phyloP scores from a whole-genome alignment of 1,284 basidiomycete genomes.

The Lentinus polychrous region DNA sequence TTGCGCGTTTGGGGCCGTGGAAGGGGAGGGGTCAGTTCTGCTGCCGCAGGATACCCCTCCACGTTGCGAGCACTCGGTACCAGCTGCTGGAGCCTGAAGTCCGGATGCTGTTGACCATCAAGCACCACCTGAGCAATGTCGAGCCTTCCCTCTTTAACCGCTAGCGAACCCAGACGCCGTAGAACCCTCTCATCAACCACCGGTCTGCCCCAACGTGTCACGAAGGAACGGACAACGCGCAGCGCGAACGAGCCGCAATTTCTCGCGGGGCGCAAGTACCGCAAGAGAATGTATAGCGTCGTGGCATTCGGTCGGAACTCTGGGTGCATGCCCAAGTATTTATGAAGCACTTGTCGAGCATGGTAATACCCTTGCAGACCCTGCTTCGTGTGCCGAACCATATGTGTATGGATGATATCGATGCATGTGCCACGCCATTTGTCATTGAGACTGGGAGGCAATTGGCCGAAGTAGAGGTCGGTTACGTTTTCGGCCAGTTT shows the following conservation, averaged over 20 bases:
- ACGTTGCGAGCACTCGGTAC: neutral
- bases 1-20: constrained; percentile 8
- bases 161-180: constrained; percentile 47
- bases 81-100: constrained; percentile 5
- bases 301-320: constrained; percentile 48
- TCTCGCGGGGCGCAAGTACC: constrained; percentile 37
- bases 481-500: constrained; percentile 21
- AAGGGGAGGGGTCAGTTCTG: neutral
- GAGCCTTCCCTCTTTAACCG: constrained; percentile 52
- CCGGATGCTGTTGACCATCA: constrained; percentile 14
- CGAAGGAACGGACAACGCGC: constrained; percentile 37
- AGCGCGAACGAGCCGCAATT: constrained; percentile 47
- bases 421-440: constrained; percentile 16
- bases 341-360: constrained; percentile 31
- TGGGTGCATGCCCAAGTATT: constrained; percentile 40
- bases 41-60: neutral
- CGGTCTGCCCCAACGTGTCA: constrained; percentile 43
- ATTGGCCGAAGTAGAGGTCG: constrained; percentile 17
- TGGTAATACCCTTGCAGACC: constrained; percentile 21
- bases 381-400: constrained; percentile 14
- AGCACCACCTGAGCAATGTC: constrained; percentile 39
- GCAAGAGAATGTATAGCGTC: constrained; percentile 56
- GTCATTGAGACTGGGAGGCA: constrained; percentile 16
- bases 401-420: constrained; percentile 28
- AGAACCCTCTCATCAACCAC: constrained; percentile 52